A percentile compares a stretch with the other conserved stretches of the same genome.
These are phyloP conservation scores for Heritiera fomes DNA, from an alignment of 345 rosid species.

Conservation along the genomic window DNA sequence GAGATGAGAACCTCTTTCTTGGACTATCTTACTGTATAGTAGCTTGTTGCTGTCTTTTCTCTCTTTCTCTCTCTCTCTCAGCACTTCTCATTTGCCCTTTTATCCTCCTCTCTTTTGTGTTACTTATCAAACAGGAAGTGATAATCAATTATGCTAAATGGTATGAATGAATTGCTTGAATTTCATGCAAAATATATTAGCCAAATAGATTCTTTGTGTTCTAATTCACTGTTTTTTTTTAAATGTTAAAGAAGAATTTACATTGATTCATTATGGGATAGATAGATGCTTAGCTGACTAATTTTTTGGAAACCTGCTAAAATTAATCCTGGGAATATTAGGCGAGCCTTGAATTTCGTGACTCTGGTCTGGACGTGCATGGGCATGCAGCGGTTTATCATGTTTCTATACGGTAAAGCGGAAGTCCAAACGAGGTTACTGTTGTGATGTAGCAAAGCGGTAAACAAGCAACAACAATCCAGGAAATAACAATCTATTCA, in stretches of 20 bases:
- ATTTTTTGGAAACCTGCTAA: background rate
- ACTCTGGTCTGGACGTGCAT: background rate
- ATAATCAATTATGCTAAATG: constrained; percentile 3
- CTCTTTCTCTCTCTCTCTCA: background rate
- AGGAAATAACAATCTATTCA: too few species aligned
- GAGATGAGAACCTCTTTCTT: constrained; percentile 23
- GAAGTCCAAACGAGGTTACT: too few species aligned
- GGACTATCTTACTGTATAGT: constrained; percentile 33
- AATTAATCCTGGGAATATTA: background rate
- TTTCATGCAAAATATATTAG: constrained; percentile 15
- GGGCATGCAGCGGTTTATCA: background rate
- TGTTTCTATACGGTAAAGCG: background rate
- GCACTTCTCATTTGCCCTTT: background rate
- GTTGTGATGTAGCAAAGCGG: too few species aligned
- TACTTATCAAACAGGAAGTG: constrained; percentile 28
- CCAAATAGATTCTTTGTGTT: background rate
- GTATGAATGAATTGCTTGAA: constrained; percentile 16
- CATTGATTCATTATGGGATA: background rate
- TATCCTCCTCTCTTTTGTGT: background rate
- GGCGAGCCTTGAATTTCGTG: background rate
- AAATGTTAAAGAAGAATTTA: background rate
- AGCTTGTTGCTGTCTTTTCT: background rate
- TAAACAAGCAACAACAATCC: too few species aligned
- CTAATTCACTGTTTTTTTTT: background rate
- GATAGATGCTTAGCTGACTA: background rate